Base-by-base conservation (phyloP, 257 asterid genomes). In the Nicotiana undulata region DNA sequence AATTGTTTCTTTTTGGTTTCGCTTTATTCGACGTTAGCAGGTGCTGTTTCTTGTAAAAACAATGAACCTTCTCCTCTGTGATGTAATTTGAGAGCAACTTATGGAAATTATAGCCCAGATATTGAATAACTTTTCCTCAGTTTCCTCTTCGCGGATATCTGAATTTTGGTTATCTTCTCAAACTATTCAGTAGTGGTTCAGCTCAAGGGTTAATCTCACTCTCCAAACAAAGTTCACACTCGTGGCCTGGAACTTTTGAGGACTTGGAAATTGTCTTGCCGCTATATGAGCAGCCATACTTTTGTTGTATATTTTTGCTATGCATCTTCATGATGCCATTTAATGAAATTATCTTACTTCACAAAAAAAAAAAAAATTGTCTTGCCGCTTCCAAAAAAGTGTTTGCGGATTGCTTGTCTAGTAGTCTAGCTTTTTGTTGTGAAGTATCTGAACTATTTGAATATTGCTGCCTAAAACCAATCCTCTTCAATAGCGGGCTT, bases 21-120 rank as follows among this genome's bases (percentile, higher is more conserved):
- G 31, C 76, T 67, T 37, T 2, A 52, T 34, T 67, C 31, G 26
- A 67, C 6, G 17, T 37, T 37, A 67, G 55, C 76, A 67, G 55
- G 8, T n/a, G 53, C 9, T 67, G 31, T 67, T 67, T 34, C 76
- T 67, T 67, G 9, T 37, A 52, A 67, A 52, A 67, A 5, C 29
- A n/a, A n/a, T 67, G 55, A 67, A 67, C 76, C 76, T 67, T 67
- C 76, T 67, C 76, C 55, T 10, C 37, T 67, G 12, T 67, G 76
- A 67, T 67, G 44, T 37, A 37, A 5, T 34, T 67, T 16, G 76
- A 67, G 28, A 67, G 52, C 75, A 37, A 37, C 37, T 66, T 67
- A 40, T 67, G 55, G 18, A 5, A 52, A 67, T 67, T 37, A 5
- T 20, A n/a, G 31, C 32, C 24, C n/a, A 68, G n/a, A 68, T 68